Evolutionary conservation across 768 basidiomycete species (phyloP).

Genomic region (Mycena latifolia): DNA sequence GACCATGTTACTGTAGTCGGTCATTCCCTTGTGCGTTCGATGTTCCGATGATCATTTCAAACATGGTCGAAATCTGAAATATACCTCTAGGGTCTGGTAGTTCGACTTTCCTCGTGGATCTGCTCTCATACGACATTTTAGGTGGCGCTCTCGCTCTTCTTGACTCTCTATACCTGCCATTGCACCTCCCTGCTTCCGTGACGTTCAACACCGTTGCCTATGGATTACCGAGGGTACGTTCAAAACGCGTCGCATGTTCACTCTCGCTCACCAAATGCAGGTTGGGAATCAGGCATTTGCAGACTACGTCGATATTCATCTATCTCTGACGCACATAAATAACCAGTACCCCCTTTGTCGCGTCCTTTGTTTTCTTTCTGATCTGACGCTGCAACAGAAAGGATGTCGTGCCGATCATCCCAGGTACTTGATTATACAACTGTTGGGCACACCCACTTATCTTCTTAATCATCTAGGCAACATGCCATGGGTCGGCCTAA

Average conservation of each 20-base stretch:
- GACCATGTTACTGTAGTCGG: conserved; percentile 58
- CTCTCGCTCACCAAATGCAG: conserved; percentile 33
- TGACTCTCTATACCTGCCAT: conserved; percentile 42
- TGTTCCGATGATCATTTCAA: not conserved
- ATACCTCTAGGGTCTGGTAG: not conserved
- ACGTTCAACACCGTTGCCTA: conserved; percentile 40
- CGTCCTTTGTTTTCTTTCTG: not conserved
- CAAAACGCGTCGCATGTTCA: not conserved
- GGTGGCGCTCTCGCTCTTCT: conserved; percentile 41
- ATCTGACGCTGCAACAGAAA: conserved; percentile 29
- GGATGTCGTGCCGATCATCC: conserved; percentile 48
- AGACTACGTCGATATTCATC: conserved; percentile 60
- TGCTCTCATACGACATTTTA: conserved; percentile 3
- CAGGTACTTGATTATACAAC: conserved; percentile 34
- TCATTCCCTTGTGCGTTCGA: conserved; percentile 49
- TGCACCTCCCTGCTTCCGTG: conserved; percentile 37
- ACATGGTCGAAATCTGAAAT: not conserved
- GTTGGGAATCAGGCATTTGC: conserved; percentile 69
- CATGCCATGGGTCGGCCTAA: conserved; percentile 37
- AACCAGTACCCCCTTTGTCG: conserved; percentile 48
- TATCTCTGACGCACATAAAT: conserved; percentile 59
- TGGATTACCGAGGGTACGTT: conserved; percentile 40
- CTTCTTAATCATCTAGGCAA: not conserved
- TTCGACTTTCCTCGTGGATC: not conserved
- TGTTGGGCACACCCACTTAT: no score